Percentiles rank a stretch among this genome's conserved stretches.
These are phyloP conservation scores for Tylopilus intermedius DNA, from an alignment of 768 basidiomycete species.

Conservation along the genomic window DNA sequence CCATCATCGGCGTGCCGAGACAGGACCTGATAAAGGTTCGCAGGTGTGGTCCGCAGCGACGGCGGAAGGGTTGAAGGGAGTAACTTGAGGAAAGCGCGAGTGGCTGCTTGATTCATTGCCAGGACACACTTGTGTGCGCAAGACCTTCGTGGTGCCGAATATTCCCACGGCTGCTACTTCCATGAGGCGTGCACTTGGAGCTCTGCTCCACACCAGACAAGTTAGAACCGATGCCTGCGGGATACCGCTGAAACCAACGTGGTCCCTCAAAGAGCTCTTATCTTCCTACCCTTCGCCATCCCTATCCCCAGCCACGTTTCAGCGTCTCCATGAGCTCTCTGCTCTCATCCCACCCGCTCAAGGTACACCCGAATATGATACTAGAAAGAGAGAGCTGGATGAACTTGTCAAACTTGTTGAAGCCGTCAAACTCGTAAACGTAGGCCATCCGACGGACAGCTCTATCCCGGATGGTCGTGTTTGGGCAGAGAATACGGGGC, in stretches of 20 bases:
- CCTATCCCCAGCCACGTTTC: conserved; percentile 52
- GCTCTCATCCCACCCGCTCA: conserved; percentile 64
- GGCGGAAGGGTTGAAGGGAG: conserved; percentile 59
- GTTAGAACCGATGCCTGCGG: conserved; percentile 50
- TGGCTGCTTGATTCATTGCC: conserved; percentile 25
- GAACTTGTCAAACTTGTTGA: conserved; percentile 75
- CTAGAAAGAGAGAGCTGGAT: conserved; percentile 57
- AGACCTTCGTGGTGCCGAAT: not conserved
- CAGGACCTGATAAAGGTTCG: conserved; percentile 68
- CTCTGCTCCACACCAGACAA: no score
- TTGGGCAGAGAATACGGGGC: conserved; percentile 38
- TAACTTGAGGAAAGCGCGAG: conserved; percentile 45
- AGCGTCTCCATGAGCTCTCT: conserved; percentile 64
- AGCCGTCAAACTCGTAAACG: conserved; percentile 64
- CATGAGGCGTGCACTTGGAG: no score
- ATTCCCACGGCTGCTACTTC: conserved; percentile 12
- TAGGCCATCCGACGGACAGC: conserved; percentile 24
- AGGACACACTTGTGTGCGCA: no score
- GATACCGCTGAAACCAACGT: conserved; percentile 63
- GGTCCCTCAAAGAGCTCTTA: conserved; percentile 75
- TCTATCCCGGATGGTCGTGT: conserved; percentile 38
- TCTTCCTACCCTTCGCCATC: conserved; percentile 72
- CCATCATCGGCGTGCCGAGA: conserved; percentile 65
- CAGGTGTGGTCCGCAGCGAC: conserved; percentile 50
- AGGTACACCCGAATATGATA: conserved; percentile 47